Base-by-base conservation (phyloP, 441 rosid species). In the Monsonia emarginata region DNA sequence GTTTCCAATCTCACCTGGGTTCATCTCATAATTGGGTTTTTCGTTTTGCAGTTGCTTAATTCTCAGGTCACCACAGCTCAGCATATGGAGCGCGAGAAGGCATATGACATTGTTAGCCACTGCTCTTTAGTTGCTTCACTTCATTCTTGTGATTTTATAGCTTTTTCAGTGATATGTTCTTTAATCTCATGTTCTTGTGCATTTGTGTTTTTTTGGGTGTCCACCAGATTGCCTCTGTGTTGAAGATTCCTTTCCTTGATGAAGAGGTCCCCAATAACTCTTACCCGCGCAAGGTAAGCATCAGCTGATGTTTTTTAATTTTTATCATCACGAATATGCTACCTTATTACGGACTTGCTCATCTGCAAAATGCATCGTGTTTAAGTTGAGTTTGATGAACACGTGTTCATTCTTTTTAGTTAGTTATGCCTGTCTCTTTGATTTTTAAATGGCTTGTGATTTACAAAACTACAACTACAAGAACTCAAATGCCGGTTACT, bases 211-310 rank as follows among this genome's bases (percentile, higher is more conserved):
- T 64, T 24, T 27, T 11, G 42, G 16, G n/a, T 67, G 3, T 61
- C 66, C 66, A 40, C 24, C 73, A 95, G 99, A 77, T 82, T 62
- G 98, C 98, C 3, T 88, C 97, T 0, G 74, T 88, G 78, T 72
- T 95, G 89, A 91, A 88, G 83, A 95, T 91, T 54, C 99, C 97
- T 0, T 87, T 81, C 69, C 78, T 91, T 4, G 96, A 89, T 61
- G 97, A 91, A 65, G 89, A 86, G 78, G 83, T 85, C 69, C 78
- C 90, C 4, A 87, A 79, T 75, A 90, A 75, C 72, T 81, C 92
- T 69, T 85, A 79, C 56, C 90, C 89, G 0, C 91, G 93, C 44
- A 95, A 95, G 90, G 96, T 91, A 59, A 11, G 63, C 9, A 5
- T n/a, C n/a, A n/a, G n/a, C n/a, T n/a, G n/a, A n/a, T n/a, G n/a